These are phyloP conservation scores for Silybum marianum DNA, from an alignment of 129 eudicot species.

Conservation along the genomic window DNA sequence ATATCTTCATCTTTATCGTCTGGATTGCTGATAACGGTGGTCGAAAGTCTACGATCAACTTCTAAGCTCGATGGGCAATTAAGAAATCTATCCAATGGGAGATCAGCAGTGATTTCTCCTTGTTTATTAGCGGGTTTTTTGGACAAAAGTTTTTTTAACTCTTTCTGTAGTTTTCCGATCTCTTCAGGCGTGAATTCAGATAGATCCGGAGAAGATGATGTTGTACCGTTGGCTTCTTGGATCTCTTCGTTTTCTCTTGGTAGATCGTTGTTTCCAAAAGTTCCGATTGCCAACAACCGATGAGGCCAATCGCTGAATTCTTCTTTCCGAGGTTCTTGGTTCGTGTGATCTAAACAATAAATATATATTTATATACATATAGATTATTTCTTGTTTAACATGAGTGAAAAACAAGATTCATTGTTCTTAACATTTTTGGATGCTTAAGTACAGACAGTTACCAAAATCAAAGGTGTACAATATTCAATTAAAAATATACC, in stretches of 20 bases:
- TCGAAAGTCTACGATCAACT: conserved; percentile 74
- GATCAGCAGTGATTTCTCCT: conserved; percentile 47
- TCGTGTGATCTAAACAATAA: conserved; percentile 49
- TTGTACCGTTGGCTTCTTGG: conserved; percentile 32
- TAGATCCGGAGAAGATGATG: conserved; percentile 69
- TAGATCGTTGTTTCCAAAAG: conserved; percentile 65
- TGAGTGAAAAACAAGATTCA: neutral
- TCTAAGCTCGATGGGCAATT: conserved; percentile 99
- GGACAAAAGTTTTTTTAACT: conserved; percentile 64
- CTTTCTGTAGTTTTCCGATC: conserved; percentile 75
- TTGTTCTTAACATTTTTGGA: neutral
- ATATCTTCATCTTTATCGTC: conserved; percentile 74
- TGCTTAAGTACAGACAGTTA: conserved; percentile 23
- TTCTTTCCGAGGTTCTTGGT: conserved; percentile 56
- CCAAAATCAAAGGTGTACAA: conserved; percentile 14
- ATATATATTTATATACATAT: neutral
- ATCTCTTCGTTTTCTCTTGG: conserved; percentile 40
- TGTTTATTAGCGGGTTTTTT: conserved; percentile 65
- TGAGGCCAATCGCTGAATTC: conserved; percentile 78
- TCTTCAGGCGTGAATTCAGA: conserved; percentile 95
- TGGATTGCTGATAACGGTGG: conserved; percentile 52
- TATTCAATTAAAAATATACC: neutral
- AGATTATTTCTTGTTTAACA: neutral
- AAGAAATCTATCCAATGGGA: conserved; percentile 93
- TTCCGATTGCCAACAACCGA: conserved; percentile 81